These are phyloP conservation scores for Xylaria scruposa DNA, from an alignment of 495 filamentous ascomycete genomes.

Conservation along the genomic window DNA sequence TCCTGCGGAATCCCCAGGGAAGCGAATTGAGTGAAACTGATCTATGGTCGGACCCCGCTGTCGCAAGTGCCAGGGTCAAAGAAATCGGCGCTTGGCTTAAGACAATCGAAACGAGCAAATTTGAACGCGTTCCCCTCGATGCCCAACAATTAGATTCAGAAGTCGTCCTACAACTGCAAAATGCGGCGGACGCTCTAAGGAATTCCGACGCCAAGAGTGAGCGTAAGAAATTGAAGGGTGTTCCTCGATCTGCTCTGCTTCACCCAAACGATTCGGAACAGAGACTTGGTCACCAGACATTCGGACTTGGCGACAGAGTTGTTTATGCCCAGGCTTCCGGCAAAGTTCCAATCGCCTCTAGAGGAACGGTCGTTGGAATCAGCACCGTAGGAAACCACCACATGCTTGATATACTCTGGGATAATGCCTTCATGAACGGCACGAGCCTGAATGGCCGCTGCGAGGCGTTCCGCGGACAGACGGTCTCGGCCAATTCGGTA, in stretches of 20 bases:
- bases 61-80: slow-evolving; percentile 71
- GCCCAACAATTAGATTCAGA: slow-evolving; percentile 95
- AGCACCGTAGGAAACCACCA: slow-evolving; percentile 81
- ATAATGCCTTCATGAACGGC: slow-evolving; percentile 93
- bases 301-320: slow-evolving; percentile 85
- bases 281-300: slow-evolving; percentile 82
- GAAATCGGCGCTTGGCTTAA: slow-evolving; percentile 95
- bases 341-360: slow-evolving; percentile 90
- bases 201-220: slow-evolving; percentile 54
- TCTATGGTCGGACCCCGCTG: slow-evolving; percentile 76
- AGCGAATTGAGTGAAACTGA: slow-evolving; percentile 69
- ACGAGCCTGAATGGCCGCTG: slow-evolving; percentile 88
- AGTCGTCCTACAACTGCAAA: slow-evolving; percentile 80
- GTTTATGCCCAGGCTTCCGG: slow-evolving; percentile 93
- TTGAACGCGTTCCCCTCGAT: slow-evolving; percentile 92
- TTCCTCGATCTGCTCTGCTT: slow-evolving; percentile 85
- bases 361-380: slow-evolving; percentile 91
- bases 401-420: slow-evolving; percentile 91
- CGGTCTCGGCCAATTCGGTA: slow-evolving; percentile 79
- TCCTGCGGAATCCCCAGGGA: slow-evolving; percentile 68
- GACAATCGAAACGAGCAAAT: slow-evolving; percentile 82
- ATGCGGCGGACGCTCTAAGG: slow-evolving; percentile 67
- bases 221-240: slow-evolving; percentile 72
- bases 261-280: slow-evolving; percentile 93
- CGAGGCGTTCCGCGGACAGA: slow-evolving; percentile 94